Evolutionary conservation across 257 asterid genomes (phyloP), one percentile per base, ranked within the genome.

Genomic region (Ilex aquifolium): DNA sequence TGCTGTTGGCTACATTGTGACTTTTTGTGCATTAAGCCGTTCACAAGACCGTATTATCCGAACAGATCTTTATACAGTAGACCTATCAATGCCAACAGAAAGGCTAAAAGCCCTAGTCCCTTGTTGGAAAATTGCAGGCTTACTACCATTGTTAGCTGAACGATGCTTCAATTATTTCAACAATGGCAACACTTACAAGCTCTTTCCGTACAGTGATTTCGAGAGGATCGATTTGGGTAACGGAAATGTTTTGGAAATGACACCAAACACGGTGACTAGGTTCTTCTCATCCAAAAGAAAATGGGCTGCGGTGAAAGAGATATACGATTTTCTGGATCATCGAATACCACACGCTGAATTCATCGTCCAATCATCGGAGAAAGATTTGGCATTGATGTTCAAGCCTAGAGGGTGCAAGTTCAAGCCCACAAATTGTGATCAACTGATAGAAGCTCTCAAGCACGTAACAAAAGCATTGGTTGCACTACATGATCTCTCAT

Each of bases 21-120:
- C 82, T 0, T 79, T 79, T 53, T 79, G 85, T 29, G 85, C 85
- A 2, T 66, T 79, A 10, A 72, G 80, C 54, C 71, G 82, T 10
- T 67, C 79, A 10, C 78, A 70, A 14, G 77, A 73, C 29, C 80
- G 82, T 1, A 55, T 79, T 12, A 67, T 80, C 30, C 64, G 85
- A 53, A 76, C 85, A 0, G 82, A 80, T 65, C 82, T 80, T 54
- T 80, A 72, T 68, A 76, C 82, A 0, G 62, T 76, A 0, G 82
- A 80, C 16, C 74, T 80, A 15, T 80, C 85, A 0, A 67, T 64
- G 0, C 80, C 80, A 1, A 57, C 56, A 0, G 82, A 80, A 53
- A 80, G 82, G 36, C 7, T 76, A 16, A 80, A 76, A 73, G 80
- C 80, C 57, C 66, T 80, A 40, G 75, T 80, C 2, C 85, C 80